phyloP scores from a whole-genome alignment of 2,329 filamentous ascomycete species.

The Didymella segeticola region DNA sequence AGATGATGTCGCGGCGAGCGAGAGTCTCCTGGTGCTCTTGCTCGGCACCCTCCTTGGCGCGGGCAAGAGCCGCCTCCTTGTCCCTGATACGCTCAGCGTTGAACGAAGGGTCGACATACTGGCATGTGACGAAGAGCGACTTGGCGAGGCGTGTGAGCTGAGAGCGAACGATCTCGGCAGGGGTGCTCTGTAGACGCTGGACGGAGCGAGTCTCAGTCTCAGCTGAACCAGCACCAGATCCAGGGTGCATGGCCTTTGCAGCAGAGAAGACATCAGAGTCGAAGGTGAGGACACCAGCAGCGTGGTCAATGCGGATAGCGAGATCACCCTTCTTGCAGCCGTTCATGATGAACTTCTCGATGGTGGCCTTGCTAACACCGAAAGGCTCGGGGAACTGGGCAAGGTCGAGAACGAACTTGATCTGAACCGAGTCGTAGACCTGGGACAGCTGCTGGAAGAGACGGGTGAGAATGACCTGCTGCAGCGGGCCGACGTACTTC shows the following conservation, averaged over 20 bases:
- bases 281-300: constrained; percentile 92
- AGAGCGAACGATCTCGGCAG: constrained; percentile 94
- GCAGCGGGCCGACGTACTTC: constrained; percentile 92
- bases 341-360: constrained; percentile 99
- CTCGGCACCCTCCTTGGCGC: constrained; percentile 86
- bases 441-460: constrained; percentile 99
- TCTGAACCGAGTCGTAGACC: constrained; percentile 97
- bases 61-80: constrained; percentile 78
- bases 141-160: constrained; percentile 92
- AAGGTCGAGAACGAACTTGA: constrained; percentile 90
- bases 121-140: constrained; percentile 89
- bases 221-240: constrained; percentile 83
- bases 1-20: constrained; percentile 85
- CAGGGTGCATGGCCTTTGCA: constrained; percentile 86
- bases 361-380: constrained; percentile 86
- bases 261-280: constrained; percentile 99
- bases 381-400: constrained; percentile 96
- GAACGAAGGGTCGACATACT: constrained; percentile 92
- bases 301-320: constrained; percentile 94
- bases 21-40: constrained; percentile 88
- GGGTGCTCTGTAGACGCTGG: constrained; percentile 95
- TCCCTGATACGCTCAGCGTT: constrained; percentile 81
- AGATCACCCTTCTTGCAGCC: constrained; percentile 99
- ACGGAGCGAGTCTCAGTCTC: constrained; percentile 85
- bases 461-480: constrained; percentile 97